Base-by-base conservation (phyloP, 2,329 filamentous ascomycete genomes). In the Aspergillus glaucus region DNA sequence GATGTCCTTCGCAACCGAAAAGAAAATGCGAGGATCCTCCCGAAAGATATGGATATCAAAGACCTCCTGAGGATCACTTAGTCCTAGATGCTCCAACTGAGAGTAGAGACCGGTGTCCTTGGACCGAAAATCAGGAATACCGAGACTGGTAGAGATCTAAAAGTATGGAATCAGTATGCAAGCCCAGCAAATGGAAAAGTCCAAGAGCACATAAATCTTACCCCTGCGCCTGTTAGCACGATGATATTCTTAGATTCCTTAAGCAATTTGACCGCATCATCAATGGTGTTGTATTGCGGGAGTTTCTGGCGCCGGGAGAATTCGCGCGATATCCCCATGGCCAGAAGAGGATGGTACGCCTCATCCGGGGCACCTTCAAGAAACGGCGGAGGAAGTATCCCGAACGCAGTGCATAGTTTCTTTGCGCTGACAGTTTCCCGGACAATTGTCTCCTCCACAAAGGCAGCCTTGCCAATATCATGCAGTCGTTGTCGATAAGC, bases 121-220 rank as follows among this genome's bases (percentile, higher is more conserved):
- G 46, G 91, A 96, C 56, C 93, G 85, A 64, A 98, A 98, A 68
- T 98, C 93, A 4, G 93, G 93, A 51, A 98, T 97, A 52, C 93
- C 93, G 17, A 98, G 82, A 45, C 89, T 95, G 1, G 93, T 98
- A 22, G 91, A 96, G 58, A 98, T 97, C 71, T 76, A 53, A 19
- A 30, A 12, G 15, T 26, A 28, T 12, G 17, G 22, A 15, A 40
- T 55, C 12, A 58, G 50, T 43, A 44, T 26, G 37, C 14, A 6
- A 21, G n/a, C 8, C 12, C 12, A 47, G 17, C 6, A 26, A 26
- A 14, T 19, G 28, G 3, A 41, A 0, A 42, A 17, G 7, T 3
- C 9, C 3, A 3, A 44, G 4, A 22, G 22, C 22, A 22, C 22
- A 22, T 15, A 34, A 37, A 22, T 62, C 73, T 56, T 70, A 77